phyloP scores from a whole-genome alignment of 2,329 filamentous ascomycete genomes.

The Alternaria novae-zelandiae region DNA sequence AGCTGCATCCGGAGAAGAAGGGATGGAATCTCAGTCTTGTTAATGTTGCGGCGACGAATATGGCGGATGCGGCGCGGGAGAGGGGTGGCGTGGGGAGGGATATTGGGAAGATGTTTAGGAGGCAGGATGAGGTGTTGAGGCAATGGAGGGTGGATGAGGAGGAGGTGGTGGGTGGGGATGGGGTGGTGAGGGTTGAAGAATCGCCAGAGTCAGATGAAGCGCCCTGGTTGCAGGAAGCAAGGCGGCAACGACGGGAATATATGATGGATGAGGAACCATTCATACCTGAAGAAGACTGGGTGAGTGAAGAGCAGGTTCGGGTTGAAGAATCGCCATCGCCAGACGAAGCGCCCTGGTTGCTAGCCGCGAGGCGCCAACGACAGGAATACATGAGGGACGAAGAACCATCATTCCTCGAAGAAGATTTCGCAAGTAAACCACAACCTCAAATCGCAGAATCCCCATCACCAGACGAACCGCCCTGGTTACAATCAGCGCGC shows the following conservation, averaged over 20 bases:
- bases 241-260: background rate
- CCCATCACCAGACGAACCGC: no score
- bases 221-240: background rate
- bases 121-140: slow-evolving; percentile 71
- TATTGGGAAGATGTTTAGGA: slow-evolving; percentile 82
- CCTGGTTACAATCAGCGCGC: background rate
- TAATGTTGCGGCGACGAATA: slow-evolving; percentile 88
- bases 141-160: slow-evolving; percentile 64
- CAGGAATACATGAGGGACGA: slow-evolving; percentile 12
- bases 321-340: background rate
- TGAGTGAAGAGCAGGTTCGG: background rate
- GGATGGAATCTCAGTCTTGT: slow-evolving; percentile 84
- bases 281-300: background rate
- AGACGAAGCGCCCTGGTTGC: background rate
- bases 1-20: slow-evolving; percentile 70
- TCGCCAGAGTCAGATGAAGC: background rate
- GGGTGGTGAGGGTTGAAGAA: background rate
- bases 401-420: slow-evolving; percentile 17
- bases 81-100: slow-evolving; percentile 66
- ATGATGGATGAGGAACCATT: background rate
- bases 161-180: no score
- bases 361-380: background rate
- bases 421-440: accelerated
- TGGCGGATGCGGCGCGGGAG: slow-evolving; percentile 61
- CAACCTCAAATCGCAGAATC: background rate